Evolutionary conservation across 2,329 filamentous ascomycete genomes (phyloP).

Genomic region (Clarireedia homoeocarpa): DNA sequence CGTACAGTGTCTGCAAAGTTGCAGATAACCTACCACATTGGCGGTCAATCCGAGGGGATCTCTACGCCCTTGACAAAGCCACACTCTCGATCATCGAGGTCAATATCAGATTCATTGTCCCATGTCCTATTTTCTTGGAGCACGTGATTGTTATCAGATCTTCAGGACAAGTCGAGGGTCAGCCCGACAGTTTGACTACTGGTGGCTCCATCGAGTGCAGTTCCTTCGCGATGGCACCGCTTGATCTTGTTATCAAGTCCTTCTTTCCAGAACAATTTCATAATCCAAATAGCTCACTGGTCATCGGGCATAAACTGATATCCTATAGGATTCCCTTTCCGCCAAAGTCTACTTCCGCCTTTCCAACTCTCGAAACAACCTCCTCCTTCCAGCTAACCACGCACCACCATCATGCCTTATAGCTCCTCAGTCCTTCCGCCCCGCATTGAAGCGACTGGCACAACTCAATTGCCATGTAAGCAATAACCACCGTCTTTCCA

Average conservation of each 20-base stretch:
- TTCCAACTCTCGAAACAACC: background rate
- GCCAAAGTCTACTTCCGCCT: background rate
- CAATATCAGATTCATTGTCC: no score
- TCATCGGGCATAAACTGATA: background rate
- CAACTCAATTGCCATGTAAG: constrained; percentile 78
- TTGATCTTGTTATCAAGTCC: no score
- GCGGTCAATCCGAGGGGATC: background rate
- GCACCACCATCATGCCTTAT: constrained; percentile 61
- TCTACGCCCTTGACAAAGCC: background rate
- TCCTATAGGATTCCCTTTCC: background rate
- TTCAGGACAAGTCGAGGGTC: no score
- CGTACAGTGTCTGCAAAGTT: background rate
- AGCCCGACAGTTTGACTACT: no score
- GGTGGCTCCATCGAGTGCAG: no score
- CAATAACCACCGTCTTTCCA: constrained; percentile 14
- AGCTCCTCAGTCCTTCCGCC: constrained; percentile 80
- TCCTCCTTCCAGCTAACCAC: background rate
- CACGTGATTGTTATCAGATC: no score
- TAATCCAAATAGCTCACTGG: background rate
- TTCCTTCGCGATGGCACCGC: no score
- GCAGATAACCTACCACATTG: background rate
- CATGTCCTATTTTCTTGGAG: no score
- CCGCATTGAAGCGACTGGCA: constrained; percentile 73
- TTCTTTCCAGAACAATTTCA: background rate
- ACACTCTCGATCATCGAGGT: no score